Percentiles rank a stretch among this genome's conserved stretches.
phyloP scores from a whole-genome alignment of 2,329 filamentous ascomycete species.

The Hymenoscyphus linearis region DNA sequence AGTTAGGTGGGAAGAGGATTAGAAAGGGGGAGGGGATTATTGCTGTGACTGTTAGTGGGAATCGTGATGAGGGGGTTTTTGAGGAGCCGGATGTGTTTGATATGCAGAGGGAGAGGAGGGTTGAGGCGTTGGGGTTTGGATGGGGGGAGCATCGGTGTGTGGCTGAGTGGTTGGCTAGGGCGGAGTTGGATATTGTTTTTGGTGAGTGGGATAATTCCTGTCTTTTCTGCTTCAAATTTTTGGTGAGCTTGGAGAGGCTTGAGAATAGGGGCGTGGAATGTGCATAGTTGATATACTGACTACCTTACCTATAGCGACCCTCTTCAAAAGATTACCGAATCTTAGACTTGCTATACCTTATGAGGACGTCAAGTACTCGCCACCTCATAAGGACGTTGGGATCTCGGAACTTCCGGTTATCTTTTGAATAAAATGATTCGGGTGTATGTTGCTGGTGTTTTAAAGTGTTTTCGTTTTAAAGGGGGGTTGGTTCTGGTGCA shows the following conservation, averaged over 20 bases:
- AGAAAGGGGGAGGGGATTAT: constrained; percentile 43
- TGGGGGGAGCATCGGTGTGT: constrained; percentile 43
- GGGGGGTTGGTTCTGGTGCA: too few species aligned
- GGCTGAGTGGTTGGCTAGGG: constrained; percentile 39
- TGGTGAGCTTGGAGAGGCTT: not conserved
- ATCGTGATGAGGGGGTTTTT: constrained; percentile 43
- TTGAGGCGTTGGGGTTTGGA: constrained; percentile 40
- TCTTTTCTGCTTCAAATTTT: not conserved
- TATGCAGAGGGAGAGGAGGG: constrained; percentile 36
- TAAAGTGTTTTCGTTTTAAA: too few species aligned
- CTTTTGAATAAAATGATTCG: too few species aligned
- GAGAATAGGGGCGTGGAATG: too few species aligned
- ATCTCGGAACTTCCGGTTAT: constrained; percentile 35
- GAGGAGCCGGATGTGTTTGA: constrained; percentile 39
- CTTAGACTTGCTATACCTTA: constrained; percentile 37
- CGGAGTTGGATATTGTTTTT: constrained; percentile 41
- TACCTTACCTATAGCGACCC: constrained; percentile 30
- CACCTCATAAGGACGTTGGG: constrained; percentile 37
- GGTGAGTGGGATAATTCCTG: too few species aligned
- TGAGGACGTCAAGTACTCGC: constrained; percentile 37
- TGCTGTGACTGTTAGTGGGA: constrained; percentile 42
- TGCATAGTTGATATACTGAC: too few species aligned
- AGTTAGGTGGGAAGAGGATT: constrained; percentile 36
- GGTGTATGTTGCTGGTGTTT: too few species aligned
- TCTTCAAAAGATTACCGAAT: constrained; percentile 37